phyloP scores from a whole-genome alignment of 208 protist species.

The Trypanosoma mega region DNA sequence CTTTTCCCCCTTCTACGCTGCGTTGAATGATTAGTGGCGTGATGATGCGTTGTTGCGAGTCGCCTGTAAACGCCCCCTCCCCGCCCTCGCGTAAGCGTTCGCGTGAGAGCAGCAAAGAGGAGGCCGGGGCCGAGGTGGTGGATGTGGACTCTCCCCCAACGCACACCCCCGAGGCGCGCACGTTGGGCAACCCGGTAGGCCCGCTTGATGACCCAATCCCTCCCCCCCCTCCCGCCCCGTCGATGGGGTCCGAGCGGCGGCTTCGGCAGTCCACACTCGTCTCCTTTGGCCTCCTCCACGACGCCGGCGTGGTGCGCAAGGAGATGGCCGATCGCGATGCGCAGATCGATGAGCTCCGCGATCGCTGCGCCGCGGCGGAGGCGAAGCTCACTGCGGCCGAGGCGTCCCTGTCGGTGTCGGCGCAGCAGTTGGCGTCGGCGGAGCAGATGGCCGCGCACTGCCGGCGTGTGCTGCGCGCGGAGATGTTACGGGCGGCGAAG shows the following conservation, averaged over 20 bases:
- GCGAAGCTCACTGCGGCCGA: slow-evolving; percentile 31
- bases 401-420: slow-evolving; percentile 27
- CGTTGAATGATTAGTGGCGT: no score
- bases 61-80: no score
- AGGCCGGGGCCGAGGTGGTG: neutral
- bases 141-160: neutral
- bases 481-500: slow-evolving; percentile 51
- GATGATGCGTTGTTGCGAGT: no score
- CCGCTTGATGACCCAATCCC: no score
- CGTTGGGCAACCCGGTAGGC: neutral
- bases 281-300: slow-evolving; percentile 52
- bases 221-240: neutral
- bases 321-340: slow-evolving; percentile 50
- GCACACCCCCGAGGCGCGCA: neutral
- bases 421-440: slow-evolving; percentile 26
- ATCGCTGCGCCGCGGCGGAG: slow-evolving; percentile 24
- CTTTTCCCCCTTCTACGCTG: no score
- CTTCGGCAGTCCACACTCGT: slow-evolving; percentile 65
- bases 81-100: slow-evolving; percentile 20
- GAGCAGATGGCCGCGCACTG: slow-evolving; percentile 37
- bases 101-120: slow-evolving; percentile 9
- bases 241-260: slow-evolving; percentile 23
- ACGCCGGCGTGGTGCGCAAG: slow-evolving; percentile 46
- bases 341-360: slow-evolving; percentile 54
- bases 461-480: slow-evolving; percentile 43